A percentile compares a stretch with the other conserved stretches of the same genome.
phyloP scores from a whole-genome alignment of 2,329 filamentous ascomycete species.

The Neurospora sp. region DNA sequence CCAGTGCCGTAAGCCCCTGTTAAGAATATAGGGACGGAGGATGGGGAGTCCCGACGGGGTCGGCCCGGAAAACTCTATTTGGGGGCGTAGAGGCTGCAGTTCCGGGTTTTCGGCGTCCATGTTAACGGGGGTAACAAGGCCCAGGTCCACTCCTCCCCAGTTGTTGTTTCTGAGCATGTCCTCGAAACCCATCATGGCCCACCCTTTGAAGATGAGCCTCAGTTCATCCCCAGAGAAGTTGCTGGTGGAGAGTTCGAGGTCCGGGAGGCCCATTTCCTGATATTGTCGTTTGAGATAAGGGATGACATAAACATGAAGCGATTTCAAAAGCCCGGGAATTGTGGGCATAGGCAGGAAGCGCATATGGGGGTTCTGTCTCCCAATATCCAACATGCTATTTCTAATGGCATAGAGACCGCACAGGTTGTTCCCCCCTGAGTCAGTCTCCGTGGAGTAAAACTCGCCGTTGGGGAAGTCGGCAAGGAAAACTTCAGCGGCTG shows the following conservation, averaged over 20 bases:
- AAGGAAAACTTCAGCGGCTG: neutral
- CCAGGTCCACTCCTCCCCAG: neutral
- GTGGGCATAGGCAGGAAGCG: fast-evolving
- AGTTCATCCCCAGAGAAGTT: no score
- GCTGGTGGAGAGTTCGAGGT: no score
- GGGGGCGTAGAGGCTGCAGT: neutral
- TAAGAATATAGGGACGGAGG: neutral
- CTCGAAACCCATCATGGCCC: neutral
- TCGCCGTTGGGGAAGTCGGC: neutral
- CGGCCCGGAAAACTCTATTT: neutral
- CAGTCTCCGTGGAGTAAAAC: neutral
- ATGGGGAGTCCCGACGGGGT: neutral
- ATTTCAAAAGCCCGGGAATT: neutral
- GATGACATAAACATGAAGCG: no score
- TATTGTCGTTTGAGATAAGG: no score
- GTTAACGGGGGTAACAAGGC: neutral
- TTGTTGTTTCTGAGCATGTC: neutral
- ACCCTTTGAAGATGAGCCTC: no score
- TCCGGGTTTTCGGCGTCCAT: no score
- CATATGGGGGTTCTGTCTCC: neutral
- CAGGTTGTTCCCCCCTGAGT: neutral
- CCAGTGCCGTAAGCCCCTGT: neutral
- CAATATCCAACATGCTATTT: neutral
- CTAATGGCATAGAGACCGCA: neutral
- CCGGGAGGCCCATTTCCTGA: no score